A percentile compares a stretch with the other conserved stretches of the same genome.
These are phyloP conservation scores for Pyrenula aspistea DNA, from an alignment of 495 filamentous ascomycete genomes.

Conservation along the genomic window DNA sequence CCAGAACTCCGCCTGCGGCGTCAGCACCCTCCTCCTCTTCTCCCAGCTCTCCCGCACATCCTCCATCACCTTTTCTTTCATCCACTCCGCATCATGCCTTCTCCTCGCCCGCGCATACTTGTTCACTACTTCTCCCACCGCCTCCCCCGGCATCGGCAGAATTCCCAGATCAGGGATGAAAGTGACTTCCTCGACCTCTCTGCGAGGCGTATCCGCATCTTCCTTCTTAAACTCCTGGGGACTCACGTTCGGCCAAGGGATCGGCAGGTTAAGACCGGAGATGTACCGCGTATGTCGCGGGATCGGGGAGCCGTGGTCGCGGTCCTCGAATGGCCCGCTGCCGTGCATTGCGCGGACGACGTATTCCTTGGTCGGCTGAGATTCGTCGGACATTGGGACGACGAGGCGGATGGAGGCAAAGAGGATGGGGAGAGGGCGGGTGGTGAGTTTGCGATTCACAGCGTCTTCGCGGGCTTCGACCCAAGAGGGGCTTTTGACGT, in stretches of 20 bases:
- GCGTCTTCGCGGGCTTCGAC: constrained; percentile 29
- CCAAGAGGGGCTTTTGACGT: constrained; percentile 44
- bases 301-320: constrained; percentile 17
- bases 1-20: constrained; percentile 17
- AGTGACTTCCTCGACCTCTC: constrained; percentile 61
- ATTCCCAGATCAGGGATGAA: constrained; percentile 62
- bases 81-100: constrained; percentile 54
- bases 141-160: constrained; percentile 63
- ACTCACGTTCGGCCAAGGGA: constrained; percentile 59
- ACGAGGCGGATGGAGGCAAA: constrained; percentile 70
- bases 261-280: constrained; percentile 35
- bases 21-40: constrained; percentile 36
- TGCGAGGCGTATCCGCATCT: constrained; percentile 57
- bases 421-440: constrained; percentile 39
- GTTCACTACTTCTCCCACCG: constrained; percentile 82
- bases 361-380: constrained; percentile 52
- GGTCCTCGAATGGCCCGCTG: constrained; percentile 21
- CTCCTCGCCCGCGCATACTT: constrained; percentile 75
- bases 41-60: constrained; percentile 49
- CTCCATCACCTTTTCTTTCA: constrained; percentile 39
- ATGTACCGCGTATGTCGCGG: constrained; percentile 32
- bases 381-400: constrained; percentile 55
- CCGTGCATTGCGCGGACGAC: constrained; percentile 56
- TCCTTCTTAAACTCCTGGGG: constrained; percentile 30
- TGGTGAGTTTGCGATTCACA: constrained; percentile 22